These are phyloP conservation scores for Alternaria tenuissima DNA, from an alignment of 2,329 filamentous ascomycete genomes.

Conservation along the genomic window DNA sequence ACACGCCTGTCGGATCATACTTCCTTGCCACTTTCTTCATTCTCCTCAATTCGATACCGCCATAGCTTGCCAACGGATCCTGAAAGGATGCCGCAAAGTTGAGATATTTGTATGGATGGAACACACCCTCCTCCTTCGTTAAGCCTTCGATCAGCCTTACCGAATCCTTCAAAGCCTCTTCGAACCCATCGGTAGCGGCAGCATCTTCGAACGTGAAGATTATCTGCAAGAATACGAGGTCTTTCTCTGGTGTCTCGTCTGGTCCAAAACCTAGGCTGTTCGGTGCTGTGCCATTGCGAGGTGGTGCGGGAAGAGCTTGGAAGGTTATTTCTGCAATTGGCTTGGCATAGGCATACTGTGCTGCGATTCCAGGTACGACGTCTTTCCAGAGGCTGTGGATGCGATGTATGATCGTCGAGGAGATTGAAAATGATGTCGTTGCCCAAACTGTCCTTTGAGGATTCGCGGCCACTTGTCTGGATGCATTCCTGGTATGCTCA, in stretches of 20 bases:
- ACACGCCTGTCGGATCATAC: slow-evolving; percentile 35
- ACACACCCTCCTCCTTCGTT: slow-evolving; percentile 27
- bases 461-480: slow-evolving; percentile 19
- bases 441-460: slow-evolving; percentile 34
- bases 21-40: slow-evolving; percentile 26
- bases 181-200: slow-evolving; percentile 20
- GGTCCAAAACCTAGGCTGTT: slow-evolving; percentile 34
- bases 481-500: slow-evolving; percentile 34
- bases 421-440: slow-evolving; percentile 33
- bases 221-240: slow-evolving; percentile 31
- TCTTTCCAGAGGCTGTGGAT: slow-evolving; percentile 32
- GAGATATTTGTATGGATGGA: slow-evolving; percentile 31
- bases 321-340: slow-evolving; percentile 29
- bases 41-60: slow-evolving; percentile 13
- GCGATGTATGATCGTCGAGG: slow-evolving; percentile 25
- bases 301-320: slow-evolving; percentile 30
- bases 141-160: slow-evolving; percentile 28
- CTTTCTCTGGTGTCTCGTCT: slow-evolving; percentile 20
- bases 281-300: slow-evolving; percentile 17
- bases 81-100: slow-evolving; percentile 51
- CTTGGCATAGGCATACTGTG: slow-evolving; percentile 23
- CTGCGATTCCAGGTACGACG: slow-evolving; percentile 23
- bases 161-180: slow-evolving; percentile 28
- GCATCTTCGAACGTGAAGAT: slow-evolving; percentile 33
- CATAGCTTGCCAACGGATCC: slow-evolving; percentile 38